Evolutionary conservation across 257 asterid species (phyloP).

Genomic region (Cordia subcordata): DNA sequence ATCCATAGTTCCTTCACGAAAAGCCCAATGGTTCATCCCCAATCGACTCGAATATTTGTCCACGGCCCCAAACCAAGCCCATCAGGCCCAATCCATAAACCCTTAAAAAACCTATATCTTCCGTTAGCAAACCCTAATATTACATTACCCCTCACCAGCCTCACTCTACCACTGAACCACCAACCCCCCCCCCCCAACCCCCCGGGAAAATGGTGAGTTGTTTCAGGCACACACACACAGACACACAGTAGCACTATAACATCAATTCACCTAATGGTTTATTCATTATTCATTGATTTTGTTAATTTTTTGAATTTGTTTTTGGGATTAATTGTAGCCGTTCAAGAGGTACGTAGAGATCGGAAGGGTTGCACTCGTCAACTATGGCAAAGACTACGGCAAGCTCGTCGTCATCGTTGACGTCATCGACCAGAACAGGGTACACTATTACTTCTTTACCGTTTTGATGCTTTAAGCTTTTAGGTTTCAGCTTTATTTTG

Average conservation of each 20-base stretch:
- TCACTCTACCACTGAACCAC: background rate
- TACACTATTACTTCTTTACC: conserved; percentile 1
- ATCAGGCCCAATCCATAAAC: background rate
- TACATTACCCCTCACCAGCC: background rate
- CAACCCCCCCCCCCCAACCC: background rate
- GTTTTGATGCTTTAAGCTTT: background rate
- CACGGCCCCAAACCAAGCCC: background rate
- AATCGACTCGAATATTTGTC: background rate
- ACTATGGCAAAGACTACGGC: conserved; percentile 71
- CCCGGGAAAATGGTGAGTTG: background rate
- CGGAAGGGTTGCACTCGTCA: conserved; percentile 75
- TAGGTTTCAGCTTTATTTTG: background rate
- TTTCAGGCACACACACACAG: background rate
- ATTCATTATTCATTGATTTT: background rate
- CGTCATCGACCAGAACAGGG: conserved; percentile 61
- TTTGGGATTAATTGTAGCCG: conserved; percentile 29
- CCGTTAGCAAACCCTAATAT: background rate
- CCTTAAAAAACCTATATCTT: background rate
- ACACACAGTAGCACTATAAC: background rate
- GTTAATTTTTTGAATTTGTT: background rate
- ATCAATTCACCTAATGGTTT: no score
- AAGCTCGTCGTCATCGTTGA: conserved; percentile 69
- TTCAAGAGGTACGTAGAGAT: conserved; percentile 84
- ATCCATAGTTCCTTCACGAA: background rate
- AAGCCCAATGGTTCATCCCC: background rate